Evolutionary conservation across 768 basidiomycete genomes (phyloP).

Genomic region (Russula sp.): DNA sequence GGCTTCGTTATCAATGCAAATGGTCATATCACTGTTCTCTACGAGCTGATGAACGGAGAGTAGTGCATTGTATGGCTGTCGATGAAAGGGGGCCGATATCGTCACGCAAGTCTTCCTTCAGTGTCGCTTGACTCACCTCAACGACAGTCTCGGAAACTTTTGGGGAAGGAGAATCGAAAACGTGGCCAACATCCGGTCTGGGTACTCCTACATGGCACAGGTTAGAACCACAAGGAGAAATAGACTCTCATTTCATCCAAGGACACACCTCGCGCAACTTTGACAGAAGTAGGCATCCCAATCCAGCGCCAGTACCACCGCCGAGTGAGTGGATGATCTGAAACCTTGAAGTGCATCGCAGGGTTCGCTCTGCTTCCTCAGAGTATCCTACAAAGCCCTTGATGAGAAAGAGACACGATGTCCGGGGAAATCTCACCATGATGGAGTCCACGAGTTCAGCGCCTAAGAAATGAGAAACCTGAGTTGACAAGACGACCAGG

Average conservation of each 20-base stretch:
- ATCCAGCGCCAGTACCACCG: slow-evolving; percentile 85
- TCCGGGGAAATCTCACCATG: slow-evolving; percentile 43
- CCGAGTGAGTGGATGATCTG: slow-evolving; percentile 88
- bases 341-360: slow-evolving; percentile 88
- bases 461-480: slow-evolving; percentile 44
- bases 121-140: slow-evolving; percentile 41
- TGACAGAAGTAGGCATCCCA: slow-evolving; percentile 75
- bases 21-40: slow-evolving; percentile 79
- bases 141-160: slow-evolving; percentile 53
- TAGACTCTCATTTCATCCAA: not conserved
- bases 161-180: slow-evolving; percentile 53
- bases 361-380: slow-evolving; percentile 74
- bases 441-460: slow-evolving; percentile 90
- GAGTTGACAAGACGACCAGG: not conserved
- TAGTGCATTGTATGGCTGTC: slow-evolving; percentile 76
- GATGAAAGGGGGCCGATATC: not conserved
- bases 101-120: not conserved
- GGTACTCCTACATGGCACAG: slow-evolving; percentile 52
- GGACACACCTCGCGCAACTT: slow-evolving; percentile 72
- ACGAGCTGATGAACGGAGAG: slow-evolving; percentile 87
- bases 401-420: slow-evolving; percentile 1
- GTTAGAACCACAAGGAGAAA: slow-evolving; percentile 19
- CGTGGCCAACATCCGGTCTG: slow-evolving; percentile 50
- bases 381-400: slow-evolving; percentile 51
- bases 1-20: slow-evolving; percentile 87